Percentiles rank a stretch among this genome's conserved stretches.
Conservation (phyloP, 768 basidiomycete genomes). For the Leccinum subgranulosum region DNA sequence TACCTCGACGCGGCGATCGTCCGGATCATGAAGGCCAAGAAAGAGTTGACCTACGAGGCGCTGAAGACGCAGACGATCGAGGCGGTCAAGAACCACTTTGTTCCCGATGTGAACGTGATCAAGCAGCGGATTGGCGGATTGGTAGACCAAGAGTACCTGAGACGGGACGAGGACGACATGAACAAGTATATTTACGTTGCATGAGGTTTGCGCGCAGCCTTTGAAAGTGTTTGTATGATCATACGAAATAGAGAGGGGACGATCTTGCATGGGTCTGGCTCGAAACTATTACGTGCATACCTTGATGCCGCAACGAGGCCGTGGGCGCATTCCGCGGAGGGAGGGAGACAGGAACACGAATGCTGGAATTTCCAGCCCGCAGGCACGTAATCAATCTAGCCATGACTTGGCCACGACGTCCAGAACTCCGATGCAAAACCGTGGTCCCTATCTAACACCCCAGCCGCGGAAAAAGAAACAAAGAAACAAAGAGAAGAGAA, state of each 20-base stretch:
- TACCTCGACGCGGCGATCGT: constrained; percentile 95
- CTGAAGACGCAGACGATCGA: constrained; percentile 82
- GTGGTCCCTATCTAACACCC: neutral
- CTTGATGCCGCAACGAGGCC: neutral
- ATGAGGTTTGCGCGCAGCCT: constrained; percentile 25
- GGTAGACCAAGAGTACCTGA: constrained; percentile 85
- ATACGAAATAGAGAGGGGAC: neutral
- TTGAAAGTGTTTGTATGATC: neutral
- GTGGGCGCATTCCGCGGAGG: neutral
- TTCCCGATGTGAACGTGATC: constrained; percentile 79
- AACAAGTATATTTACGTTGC: constrained; percentile 80
- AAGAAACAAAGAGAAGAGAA: neutral
- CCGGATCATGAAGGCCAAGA: constrained; percentile 91
- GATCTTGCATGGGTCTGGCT: neutral
- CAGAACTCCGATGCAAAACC: neutral
- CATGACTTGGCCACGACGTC: neutral
- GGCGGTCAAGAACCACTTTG: constrained; percentile 84
- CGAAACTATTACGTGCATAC: neutral
- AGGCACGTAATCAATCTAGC: neutral
- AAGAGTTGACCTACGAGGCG: constrained; percentile 75
- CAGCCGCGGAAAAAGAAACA: neutral
- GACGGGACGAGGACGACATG: constrained; percentile 68
- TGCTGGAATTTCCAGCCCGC: neutral
- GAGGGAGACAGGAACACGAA: neutral
- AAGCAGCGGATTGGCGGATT: constrained; percentile 80